Percentiles rank a stretch among this genome's conserved stretches.
phyloP scores from a whole-genome alignment of 257 asterid genomes.

The Salvia hispanica region DNA sequence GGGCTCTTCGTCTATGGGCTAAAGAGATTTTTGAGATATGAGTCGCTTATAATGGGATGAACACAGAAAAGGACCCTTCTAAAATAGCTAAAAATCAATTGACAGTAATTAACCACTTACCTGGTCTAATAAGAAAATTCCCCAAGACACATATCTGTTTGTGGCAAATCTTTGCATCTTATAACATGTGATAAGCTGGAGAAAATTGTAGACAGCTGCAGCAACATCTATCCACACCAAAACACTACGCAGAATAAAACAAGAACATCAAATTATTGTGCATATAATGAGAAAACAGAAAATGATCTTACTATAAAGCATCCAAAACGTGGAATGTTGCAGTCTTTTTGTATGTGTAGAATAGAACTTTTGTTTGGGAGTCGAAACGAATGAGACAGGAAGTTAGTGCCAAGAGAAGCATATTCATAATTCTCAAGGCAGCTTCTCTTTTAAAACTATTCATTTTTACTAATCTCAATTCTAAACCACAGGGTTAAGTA shows the following conservation, averaged over 20 bases:
- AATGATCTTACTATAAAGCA: slow-evolving; percentile 45
- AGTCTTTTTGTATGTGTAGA: slow-evolving; percentile 34
- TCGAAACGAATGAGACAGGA: slow-evolving; percentile 56
- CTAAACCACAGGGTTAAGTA: too few relatives aligned
- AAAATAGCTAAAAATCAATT: neutral
- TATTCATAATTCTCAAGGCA: slow-evolving; percentile 40
- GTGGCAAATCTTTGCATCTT: slow-evolving; percentile 26
- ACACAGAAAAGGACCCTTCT: neutral
- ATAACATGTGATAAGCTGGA: slow-evolving; percentile 49
- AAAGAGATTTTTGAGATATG: too few relatives aligned
- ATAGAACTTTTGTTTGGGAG: slow-evolving; percentile 56
- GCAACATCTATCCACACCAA: slow-evolving; percentile 58
- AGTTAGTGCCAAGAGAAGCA: slow-evolving; percentile 37
- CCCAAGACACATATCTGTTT: slow-evolving; percentile 51
- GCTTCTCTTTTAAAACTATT: slow-evolving; percentile 32
- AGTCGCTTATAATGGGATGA: too few relatives aligned
- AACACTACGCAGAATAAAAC: slow-evolving; percentile 30
- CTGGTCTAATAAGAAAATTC: slow-evolving; percentile 62
- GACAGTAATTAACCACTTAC: slow-evolving; percentile 31
- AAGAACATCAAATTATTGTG: neutral
- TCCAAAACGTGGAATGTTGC: slow-evolving; percentile 58
- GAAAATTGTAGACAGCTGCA: slow-evolving; percentile 59
- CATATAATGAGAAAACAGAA: too few relatives aligned
- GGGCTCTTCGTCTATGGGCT: too few relatives aligned
- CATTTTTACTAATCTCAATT: slow-evolving; percentile 14